These are phyloP conservation scores for Secale cereale DNA, from an alignment of 176 grass and related monocot genomes.

Conservation along the genomic window DNA sequence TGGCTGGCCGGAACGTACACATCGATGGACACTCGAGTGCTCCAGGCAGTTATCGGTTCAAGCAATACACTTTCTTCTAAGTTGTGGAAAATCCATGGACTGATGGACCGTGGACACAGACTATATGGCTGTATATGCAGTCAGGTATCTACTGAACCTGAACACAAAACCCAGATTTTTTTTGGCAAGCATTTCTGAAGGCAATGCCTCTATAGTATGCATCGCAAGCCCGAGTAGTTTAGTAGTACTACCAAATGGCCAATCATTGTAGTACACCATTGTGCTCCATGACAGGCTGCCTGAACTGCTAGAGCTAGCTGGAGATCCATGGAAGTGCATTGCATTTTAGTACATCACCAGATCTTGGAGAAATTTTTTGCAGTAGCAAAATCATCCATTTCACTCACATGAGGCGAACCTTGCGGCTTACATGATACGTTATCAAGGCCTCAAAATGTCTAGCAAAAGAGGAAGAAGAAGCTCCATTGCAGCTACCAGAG, in stretches of 20 bases:
- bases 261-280: not conserved
- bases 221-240: not conserved
- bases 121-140: not conserved
- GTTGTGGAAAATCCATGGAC: not conserved
- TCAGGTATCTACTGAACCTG: not conserved
- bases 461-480: not conserved
- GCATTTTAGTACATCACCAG: not conserved
- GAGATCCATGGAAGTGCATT: not conserved
- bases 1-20: not conserved
- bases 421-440: slow-evolving; percentile 46
- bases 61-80: not conserved
- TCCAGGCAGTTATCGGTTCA: not conserved
- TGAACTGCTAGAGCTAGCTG: not conserved
- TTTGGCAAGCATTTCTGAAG: not conserved
- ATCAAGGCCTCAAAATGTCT: slow-evolving; percentile 16
- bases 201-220: too few species aligned
- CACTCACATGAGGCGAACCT: slow-evolving; percentile 21
- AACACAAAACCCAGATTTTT: not conserved
- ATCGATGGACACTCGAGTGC: not conserved
- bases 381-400: not conserved
- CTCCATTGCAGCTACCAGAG: slow-evolving; percentile 18
- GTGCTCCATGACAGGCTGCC: not conserved
- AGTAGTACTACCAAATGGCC: not conserved
- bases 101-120: not conserved
- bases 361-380: not conserved